phyloP scores from a whole-genome alignment of 179 eudicot species.

The Beta lomatogona region DNA sequence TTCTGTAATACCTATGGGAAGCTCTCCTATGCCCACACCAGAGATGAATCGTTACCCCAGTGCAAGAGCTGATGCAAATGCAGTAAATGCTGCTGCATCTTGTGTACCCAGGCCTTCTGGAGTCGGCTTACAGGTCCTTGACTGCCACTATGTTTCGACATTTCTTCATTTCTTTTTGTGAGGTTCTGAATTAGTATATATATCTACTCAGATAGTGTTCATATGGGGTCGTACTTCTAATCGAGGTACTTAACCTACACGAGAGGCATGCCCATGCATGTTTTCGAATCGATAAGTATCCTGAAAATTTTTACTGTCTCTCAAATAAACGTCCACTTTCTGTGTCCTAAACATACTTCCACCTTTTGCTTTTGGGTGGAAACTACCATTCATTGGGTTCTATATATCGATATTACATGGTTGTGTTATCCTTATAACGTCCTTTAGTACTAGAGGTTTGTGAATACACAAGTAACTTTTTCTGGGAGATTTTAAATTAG shows the following conservation, averaged over 20 bases:
- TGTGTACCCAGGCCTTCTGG: slow-evolving; percentile 31
- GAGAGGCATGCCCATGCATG: background rate
- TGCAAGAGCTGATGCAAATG: slow-evolving; percentile 38
- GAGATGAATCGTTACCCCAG: slow-evolving; percentile 33
- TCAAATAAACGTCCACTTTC: background rate
- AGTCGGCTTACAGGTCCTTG: slow-evolving; percentile 30
- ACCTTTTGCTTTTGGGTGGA: background rate
- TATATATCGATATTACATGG: too few species aligned
- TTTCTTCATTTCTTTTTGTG: background rate
- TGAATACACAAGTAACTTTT: background rate
- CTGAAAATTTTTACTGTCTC: background rate
- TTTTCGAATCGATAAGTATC: background rate
- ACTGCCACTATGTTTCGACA: background rate
- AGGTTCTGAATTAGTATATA: background rate
- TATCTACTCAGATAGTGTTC: background rate
- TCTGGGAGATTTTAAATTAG: background rate
- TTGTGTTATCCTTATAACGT: background rate
- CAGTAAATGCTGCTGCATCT: slow-evolving; percentile 29
- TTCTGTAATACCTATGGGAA: slow-evolving; percentile 22
- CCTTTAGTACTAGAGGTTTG: background rate
- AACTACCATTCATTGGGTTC: background rate
- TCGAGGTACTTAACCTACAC: too few species aligned
- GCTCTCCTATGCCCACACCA: slow-evolving; percentile 14
- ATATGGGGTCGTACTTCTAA: background rate
- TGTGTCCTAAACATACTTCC: background rate